Conservation (phyloP, 2,329 filamentous ascomycete genomes). For the Calonectria crousiana region DNA sequence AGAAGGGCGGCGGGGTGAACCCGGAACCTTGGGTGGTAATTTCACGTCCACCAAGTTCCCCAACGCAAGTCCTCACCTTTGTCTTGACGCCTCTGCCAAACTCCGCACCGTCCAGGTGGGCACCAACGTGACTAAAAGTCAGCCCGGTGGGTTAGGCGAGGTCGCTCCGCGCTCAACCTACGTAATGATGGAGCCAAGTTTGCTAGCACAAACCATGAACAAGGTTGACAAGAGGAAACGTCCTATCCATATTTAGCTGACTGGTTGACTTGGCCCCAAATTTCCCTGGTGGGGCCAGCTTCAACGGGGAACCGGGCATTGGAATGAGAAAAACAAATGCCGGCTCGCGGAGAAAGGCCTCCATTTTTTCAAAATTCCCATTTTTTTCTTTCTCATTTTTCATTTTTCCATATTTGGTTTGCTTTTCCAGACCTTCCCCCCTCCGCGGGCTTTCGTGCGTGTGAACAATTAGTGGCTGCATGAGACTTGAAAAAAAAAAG, state of each 20-base stretch:
- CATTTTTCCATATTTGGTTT: not conserved
- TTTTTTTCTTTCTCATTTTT: not conserved
- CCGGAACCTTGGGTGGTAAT: conserved; percentile 2
- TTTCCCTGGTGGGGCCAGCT: not conserved
- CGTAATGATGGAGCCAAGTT: conserved; percentile 40
- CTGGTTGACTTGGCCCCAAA: conserved; percentile 1
- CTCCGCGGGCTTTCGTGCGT: not conserved
- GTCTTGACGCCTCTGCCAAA: conserved; percentile 15
- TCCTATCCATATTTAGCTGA: conserved; percentile 5
- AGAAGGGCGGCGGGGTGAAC: not conserved
- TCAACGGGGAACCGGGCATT: conserved; percentile 6
- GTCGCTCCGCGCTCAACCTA: conserved; percentile 24
- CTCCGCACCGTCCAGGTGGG: not conserved
- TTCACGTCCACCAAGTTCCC: not conserved
- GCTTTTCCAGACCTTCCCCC: not conserved
- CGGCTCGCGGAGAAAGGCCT: not conserved
- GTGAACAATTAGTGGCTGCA: not conserved
- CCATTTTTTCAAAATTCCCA: not conserved
- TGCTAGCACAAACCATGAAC: conserved; percentile 29
- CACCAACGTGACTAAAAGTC: conserved; percentile 5
- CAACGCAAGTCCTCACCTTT: not conserved
- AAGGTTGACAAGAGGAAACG: conserved; percentile 21
- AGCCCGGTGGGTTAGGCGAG: conserved; percentile 13
- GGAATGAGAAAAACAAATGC: conserved; percentile 6
- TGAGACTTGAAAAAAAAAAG: not conserved